Conservation (phyloP, 2,329 filamentous ascomycete genomes). For the Venturia oleaginea region DNA sequence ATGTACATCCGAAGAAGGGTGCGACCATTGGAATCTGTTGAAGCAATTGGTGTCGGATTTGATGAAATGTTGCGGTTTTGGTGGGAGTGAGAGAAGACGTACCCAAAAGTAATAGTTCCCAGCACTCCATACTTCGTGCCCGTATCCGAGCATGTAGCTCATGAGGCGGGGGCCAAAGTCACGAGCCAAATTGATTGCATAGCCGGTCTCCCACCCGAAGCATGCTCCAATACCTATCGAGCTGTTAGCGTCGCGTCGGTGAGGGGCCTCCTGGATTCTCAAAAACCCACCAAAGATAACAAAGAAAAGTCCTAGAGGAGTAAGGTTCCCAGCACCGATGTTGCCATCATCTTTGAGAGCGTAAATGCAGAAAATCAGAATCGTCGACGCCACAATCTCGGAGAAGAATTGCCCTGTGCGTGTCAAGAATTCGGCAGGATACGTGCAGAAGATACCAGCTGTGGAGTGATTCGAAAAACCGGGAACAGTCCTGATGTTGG, state of each 20-base stretch:
- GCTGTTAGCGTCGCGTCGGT: not conserved
- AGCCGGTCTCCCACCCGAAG: conserved; percentile 70
- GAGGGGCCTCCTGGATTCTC: not conserved
- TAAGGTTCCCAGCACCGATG: conserved; percentile 33
- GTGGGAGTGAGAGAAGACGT: conserved; percentile 18
- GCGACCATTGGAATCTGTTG: conserved; percentile 14
- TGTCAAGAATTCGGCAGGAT: conserved; percentile 54
- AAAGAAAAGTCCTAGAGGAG: conserved; percentile 54
- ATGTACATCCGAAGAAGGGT: conserved; percentile 14
- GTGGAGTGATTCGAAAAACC: conserved; percentile 41
- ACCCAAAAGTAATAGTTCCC: conserved; percentile 68
- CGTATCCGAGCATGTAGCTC: conserved; percentile 60
- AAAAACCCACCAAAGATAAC: conserved; percentile 51
- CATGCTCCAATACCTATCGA: conserved; percentile 51
- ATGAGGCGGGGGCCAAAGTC: conserved; percentile 63
- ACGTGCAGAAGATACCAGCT: conserved; percentile 61
- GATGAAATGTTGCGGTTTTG: not conserved
- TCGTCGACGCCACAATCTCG: conserved; percentile 56
- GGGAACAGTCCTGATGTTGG: conserved; percentile 13
- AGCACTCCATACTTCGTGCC: conserved; percentile 55
- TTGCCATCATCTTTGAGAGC: conserved; percentile 49
- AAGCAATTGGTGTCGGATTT: not conserved
- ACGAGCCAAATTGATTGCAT: conserved; percentile 64
- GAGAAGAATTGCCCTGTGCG: conserved; percentile 60
- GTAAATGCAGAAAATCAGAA: conserved; percentile 63